Evolutionary conservation across 768 basidiomycete genomes (phyloP).

Genomic region (Russula olivacea): DNA sequence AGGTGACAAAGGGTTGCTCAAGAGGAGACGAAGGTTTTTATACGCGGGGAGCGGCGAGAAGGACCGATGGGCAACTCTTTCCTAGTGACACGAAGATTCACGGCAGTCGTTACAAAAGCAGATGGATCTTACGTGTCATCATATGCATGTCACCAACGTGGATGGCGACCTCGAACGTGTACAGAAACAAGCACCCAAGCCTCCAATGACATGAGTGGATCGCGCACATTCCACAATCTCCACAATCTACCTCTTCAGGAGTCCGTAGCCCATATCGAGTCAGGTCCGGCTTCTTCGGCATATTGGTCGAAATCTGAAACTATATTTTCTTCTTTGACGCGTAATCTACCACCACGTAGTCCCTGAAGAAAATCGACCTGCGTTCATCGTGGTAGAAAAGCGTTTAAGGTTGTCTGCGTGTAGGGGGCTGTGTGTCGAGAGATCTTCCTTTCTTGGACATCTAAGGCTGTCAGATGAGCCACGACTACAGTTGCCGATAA

Average conservation of each 20-base stretch:
- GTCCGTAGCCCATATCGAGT: not conserved
- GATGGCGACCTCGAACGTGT: conserved; percentile 15
- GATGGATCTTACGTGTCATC: conserved; percentile 17
- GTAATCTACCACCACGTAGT: not conserved
- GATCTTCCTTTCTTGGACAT: not conserved
- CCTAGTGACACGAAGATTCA: not conserved
- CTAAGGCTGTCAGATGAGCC: not conserved
- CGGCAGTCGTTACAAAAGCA: not conserved
- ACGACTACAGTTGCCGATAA: not conserved
- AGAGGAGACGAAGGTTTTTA: conserved; percentile 5
- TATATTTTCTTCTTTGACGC: not conserved
- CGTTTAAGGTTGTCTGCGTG: not conserved
- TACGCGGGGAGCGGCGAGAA: not conserved
- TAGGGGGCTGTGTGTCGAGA: not conserved
- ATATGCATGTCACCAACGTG: conserved; percentile 20
- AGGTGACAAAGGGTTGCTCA: not conserved
- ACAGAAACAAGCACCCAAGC: not conserved
- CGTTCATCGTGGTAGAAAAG: not conserved
- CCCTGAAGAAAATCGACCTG: not conserved
- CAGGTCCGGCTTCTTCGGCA: not conserved
- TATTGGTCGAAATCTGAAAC: not conserved
- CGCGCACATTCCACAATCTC: not conserved
- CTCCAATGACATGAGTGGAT: conserved; percentile 14
- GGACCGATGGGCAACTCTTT: not conserved
- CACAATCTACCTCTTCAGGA: not conserved